Evolutionary conservation across 2,329 filamentous ascomycete species (phyloP), one percentile per base, ranked within the genome.

Genomic region (Penicillium brevicompactum): DNA sequence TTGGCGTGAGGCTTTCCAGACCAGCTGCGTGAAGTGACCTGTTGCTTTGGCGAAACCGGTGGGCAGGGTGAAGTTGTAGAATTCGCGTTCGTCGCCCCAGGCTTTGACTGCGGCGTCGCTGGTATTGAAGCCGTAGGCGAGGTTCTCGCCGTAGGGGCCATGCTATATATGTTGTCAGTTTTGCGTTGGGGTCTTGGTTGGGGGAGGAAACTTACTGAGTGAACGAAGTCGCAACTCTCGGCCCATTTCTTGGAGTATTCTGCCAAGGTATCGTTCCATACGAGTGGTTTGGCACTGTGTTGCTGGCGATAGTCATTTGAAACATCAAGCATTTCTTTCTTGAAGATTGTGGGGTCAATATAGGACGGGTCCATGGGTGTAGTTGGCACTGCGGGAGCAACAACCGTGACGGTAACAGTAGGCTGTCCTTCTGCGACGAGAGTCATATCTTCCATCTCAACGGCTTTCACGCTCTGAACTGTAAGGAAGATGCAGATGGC

Each of bases 21-120:
- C 87, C 6, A 91, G 71, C 76, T 90, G 87, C 1, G 87, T 88
- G 63, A 91, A 91, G 68, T 90, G 87, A 0, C 87, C 88, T 16
- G 87, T 89, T 32, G 74, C 69, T 60, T 85, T 76, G 8, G 66
- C 75, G 65, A 88, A 91, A 1, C 80, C 80, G 0, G 74, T 76
- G 0, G 81, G 81, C 1, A 80, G 67, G 2, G 67, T 60, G 69
- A 83, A 92, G 62, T 87, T 72, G 67, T 90, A 92, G 5, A 76
- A 55, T 0, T 70, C 64, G 10, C 83, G 70, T 72, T 90, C 86
- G 60, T 80, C 62, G 16, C 84, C 89, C 88, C 89, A 92, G 1
- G 80, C 82, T 43, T 84, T 81, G n/a, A 92, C 77, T 47, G 82
- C 80, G 3, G 79, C 76, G 0, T 81, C 81, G 1, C 81, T 82